Percentiles rank a stretch among this genome's conserved stretches.
Conservation (phyloP, 2,329 filamentous ascomycete genomes). For the Stagonosporopsis cucurbitacearum region DNA sequence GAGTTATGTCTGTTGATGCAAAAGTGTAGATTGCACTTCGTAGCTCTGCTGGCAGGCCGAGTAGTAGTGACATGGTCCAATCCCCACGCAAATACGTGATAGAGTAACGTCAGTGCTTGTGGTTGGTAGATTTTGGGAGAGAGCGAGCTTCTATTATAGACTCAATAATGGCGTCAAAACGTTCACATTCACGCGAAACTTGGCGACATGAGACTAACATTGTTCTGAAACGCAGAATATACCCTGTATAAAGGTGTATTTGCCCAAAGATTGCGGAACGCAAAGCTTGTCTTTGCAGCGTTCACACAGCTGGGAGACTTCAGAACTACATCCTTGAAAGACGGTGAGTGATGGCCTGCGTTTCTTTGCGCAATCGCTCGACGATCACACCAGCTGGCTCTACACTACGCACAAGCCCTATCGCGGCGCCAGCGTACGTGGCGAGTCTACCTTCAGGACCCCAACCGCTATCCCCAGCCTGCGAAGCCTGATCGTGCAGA, state of each 20-base stretch:
- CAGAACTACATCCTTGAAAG: neutral
- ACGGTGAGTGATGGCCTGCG: neutral
- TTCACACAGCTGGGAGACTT: too few relatives aligned
- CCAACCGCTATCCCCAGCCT: constrained; percentile 60
- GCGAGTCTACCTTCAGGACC: constrained; percentile 59
- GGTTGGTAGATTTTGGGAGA: too few relatives aligned
- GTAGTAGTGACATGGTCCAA: neutral
- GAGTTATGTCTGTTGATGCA: neutral
- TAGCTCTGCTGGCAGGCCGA: neutral
- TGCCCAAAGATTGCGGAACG: too few relatives aligned
- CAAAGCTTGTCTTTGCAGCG: too few relatives aligned
- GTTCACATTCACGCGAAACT: too few relatives aligned
- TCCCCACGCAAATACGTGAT: neutral
- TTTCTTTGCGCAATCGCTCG: neutral
- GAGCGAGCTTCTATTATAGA: too few relatives aligned
- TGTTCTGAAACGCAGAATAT: too few relatives aligned
- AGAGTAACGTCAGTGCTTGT: too few relatives aligned
- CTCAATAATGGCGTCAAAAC: too few relatives aligned
- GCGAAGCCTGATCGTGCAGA: constrained; percentile 55
- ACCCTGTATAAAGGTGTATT: too few relatives aligned
- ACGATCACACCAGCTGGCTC: constrained; percentile 60
- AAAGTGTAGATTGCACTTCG: neutral
- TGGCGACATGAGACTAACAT: too few relatives aligned
- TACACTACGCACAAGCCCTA: constrained; percentile 62
- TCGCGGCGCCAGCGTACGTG: constrained; percentile 66